Base-by-base conservation (phyloP, 108 stramenopile genomes). In the Fistulifera pelliculosa region DNA sequence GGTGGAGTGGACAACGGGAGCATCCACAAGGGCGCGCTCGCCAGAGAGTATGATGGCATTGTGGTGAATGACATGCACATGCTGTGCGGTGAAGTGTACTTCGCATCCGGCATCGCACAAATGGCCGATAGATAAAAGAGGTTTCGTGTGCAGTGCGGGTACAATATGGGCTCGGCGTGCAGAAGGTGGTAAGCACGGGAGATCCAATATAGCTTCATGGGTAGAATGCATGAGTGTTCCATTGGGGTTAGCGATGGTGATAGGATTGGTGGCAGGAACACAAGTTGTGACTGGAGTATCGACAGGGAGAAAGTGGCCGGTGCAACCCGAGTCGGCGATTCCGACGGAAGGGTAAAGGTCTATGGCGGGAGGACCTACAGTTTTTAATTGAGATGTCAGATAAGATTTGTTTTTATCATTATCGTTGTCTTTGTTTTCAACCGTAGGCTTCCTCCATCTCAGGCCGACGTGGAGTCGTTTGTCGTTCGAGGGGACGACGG, bases 31-130 rank as follows among this genome's bases (percentile, higher is more conserved):
- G n/a, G n/a, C n/a, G n/a, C n/a, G n/a, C n/a, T n/a, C n/a, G n/a
- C 47, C 17, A 16, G 12, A 48, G 17, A 18, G 47, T 10, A 16
- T 11, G 47, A 16, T 10, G 12, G 15, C 17, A 8, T 18, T 16
- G 17, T 48, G 47, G 17, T 16, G 47, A 8, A 48, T 16, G 17
- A 16, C 10, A 17, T 40, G 19, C 38, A 68, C 47, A 25, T 27
- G 10, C 17, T 35, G 10, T 13, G 16, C 14, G 31, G 27, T 35
- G 5, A 71, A 56, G 6, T 4, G 18, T 5, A 53, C 60, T 4
- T 8, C 22, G 2, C 54, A 70, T 12, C 54, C 68, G 38, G 44
- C 49, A 47, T 63, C 49, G 42, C 68, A 68, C 24, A 67, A 26
- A 8, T 14, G 15, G 4, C 35, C 59, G 43, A 67, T 24, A 10